Conservation (phyloP, 2,329 filamentous ascomycete genomes). For the Trichoderma guizhouense region DNA sequence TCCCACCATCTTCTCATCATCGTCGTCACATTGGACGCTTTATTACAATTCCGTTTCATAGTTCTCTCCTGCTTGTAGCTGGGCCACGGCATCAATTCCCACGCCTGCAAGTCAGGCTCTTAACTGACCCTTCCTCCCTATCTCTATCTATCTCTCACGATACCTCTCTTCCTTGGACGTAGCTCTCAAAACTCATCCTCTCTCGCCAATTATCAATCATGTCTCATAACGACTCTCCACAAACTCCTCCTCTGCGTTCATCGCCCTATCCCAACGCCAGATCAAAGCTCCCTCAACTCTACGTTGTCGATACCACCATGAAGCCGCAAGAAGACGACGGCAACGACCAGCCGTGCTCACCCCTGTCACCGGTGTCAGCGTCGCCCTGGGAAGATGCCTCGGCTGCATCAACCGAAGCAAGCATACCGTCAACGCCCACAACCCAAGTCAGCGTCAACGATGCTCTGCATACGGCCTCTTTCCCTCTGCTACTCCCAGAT, state of each 20-base stretch:
- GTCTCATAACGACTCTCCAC: background rate
- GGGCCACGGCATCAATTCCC: background rate
- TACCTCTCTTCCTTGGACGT: background rate
- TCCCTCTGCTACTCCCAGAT: background rate
- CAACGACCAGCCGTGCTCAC: slow-evolving; percentile 1
- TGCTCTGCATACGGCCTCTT: background rate
- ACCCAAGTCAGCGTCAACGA: slow-evolving; percentile 6
- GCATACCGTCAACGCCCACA: slow-evolving; percentile 6
- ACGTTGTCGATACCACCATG: slow-evolving; percentile 5
- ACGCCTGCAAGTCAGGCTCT: background rate
- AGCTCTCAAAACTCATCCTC: background rate
- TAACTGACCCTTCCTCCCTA: background rate
- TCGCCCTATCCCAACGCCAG: background rate
- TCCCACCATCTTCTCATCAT: background rate
- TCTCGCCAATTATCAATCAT: background rate
- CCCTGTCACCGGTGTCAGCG: background rate
- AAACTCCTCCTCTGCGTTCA: slow-evolving; percentile 9
- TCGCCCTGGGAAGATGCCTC: slow-evolving; percentile 9
- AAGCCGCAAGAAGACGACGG: background rate
- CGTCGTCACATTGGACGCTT: background rate
- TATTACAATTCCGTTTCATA: background rate
- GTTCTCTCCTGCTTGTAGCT: background rate
- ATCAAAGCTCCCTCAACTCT: background rate
- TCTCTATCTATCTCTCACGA: background rate
- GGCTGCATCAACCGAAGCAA: background rate